Evolutionary conservation across 129 eudicot genomes (phyloP).

Genomic region (Tagetes erecta): DNA sequence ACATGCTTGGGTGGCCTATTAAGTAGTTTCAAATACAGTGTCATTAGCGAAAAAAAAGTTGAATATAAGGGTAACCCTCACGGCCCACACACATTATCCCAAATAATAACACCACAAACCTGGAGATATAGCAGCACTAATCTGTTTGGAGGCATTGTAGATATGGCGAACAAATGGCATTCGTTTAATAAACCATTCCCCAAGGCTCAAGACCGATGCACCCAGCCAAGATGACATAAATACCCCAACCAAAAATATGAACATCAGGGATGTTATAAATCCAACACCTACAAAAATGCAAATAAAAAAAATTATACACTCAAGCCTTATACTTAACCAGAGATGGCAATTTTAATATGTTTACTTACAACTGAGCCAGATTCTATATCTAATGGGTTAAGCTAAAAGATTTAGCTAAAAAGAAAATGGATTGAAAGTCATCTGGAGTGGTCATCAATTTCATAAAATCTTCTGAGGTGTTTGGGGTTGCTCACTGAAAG

Average conservation of each 20-base stretch:
- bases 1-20: background rate
- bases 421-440: background rate
- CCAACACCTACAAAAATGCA: conserved; percentile 58
- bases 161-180: conserved; percentile 90
- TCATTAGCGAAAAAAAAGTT: background rate
- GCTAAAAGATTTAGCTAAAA: background rate
- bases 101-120: conserved; percentile 36
- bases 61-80: background rate
- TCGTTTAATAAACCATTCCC: conserved; percentile 83
- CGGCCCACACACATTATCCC: background rate
- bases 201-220: conserved; percentile 72
- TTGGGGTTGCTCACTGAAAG: background rate
- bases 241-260: conserved; percentile 83
- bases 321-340: background rate
- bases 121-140: conserved; percentile 87
- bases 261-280: conserved; percentile 70
- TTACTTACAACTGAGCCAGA: background rate
- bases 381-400: background rate
- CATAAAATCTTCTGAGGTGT: background rate
- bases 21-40: conserved; percentile 6
- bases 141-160: conserved; percentile 83
- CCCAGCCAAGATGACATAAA: conserved; percentile 97
- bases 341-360: background rate
- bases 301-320: background rate
- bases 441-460: background rate